A percentile compares a stretch with the other conserved stretches of the same genome.
phyloP scores from a whole-genome alignment of 2,329 filamentous ascomycete genomes.

The Fusarium musae region DNA sequence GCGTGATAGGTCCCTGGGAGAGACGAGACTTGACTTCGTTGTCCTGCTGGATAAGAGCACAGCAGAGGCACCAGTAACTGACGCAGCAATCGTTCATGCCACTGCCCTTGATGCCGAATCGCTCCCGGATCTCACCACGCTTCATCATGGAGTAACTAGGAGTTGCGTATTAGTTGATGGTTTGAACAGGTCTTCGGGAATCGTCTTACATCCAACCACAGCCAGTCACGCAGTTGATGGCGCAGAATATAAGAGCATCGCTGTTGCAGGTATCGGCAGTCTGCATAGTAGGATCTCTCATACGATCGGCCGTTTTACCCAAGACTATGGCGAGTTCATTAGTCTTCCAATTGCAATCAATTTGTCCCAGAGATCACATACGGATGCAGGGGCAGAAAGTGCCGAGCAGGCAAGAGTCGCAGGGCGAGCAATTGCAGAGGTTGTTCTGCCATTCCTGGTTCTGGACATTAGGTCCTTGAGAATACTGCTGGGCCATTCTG shows the following conservation, averaged over 20 bases:
- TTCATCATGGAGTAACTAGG: slow-evolving; percentile 61
- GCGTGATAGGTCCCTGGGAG: slow-evolving; percentile 44
- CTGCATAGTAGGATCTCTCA: slow-evolving; percentile 56
- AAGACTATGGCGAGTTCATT: slow-evolving; percentile 49
- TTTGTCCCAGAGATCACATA: slow-evolving; percentile 44
- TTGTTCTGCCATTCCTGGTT: slow-evolving; percentile 52
- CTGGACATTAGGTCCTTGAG: slow-evolving; percentile 42
- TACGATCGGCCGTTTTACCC: slow-evolving; percentile 57
- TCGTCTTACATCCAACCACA: slow-evolving; percentile 57
- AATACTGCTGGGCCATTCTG: slow-evolving; percentile 43
- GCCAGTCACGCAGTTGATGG: slow-evolving; percentile 53
- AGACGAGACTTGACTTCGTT: slow-evolving; percentile 59
- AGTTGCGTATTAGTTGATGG: slow-evolving; percentile 2
- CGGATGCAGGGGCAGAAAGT: slow-evolving; percentile 57
- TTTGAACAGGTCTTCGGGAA: not conserved
- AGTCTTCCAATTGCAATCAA: slow-evolving; percentile 7
- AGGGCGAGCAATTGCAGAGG: slow-evolving; percentile 56
- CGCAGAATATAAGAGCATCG: slow-evolving; percentile 56
- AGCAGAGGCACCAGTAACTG: slow-evolving; percentile 67
- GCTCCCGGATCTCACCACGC: slow-evolving; percentile 63
- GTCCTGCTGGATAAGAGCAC: slow-evolving; percentile 67
- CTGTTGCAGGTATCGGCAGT: slow-evolving; percentile 53
- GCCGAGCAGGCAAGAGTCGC: slow-evolving; percentile 52
- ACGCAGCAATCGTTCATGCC: slow-evolving; percentile 61
- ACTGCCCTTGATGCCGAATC: slow-evolving; percentile 63